These are phyloP conservation scores for Magnusiomyces paraingens DNA, from an alignment of 1,139 yeast genomes.

Conservation along the genomic window DNA sequence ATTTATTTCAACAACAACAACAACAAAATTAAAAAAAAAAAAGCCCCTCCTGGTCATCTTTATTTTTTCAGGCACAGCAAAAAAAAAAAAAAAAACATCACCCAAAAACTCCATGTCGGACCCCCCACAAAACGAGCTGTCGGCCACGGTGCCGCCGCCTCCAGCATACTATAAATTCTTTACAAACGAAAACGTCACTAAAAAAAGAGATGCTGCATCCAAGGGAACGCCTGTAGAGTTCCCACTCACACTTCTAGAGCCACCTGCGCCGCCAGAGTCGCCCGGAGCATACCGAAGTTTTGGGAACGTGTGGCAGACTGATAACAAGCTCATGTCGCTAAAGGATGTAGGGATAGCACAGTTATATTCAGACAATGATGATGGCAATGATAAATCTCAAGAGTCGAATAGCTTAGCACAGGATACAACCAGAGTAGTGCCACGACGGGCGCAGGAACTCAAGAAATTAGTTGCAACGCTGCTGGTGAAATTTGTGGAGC, in stretches of 20 bases:
- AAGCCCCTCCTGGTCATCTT: no score
- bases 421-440: not conserved
- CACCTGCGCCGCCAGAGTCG: constrained; percentile 56
- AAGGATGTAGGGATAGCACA: constrained; percentile 64
- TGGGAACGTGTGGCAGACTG: constrained; percentile 74
- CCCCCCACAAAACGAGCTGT: not conserved
- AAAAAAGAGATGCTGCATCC: constrained; percentile 27
- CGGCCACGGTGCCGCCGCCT: constrained; percentile 58
- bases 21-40: no score
- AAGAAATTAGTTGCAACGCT: constrained; percentile 65
- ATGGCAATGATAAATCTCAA: constrained; percentile 24
- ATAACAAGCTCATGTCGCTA: constrained; percentile 62
- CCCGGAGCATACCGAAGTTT: constrained; percentile 61
- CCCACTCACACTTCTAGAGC: constrained; percentile 48
- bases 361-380: constrained; percentile 38
- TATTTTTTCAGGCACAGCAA: no score
- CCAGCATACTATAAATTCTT: constrained; percentile 68
- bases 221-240: constrained; percentile 7
- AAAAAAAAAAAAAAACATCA: no score
- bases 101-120: no score
- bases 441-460: constrained; percentile 45
- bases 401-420: constrained; percentile 7
- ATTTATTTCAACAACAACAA: no score
- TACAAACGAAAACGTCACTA: constrained; percentile 51
- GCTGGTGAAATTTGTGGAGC: constrained; percentile 63